These are phyloP conservation scores for Aspergillus neotritici DNA, from an alignment of 2,329 filamentous ascomycete species.

Conservation along the genomic window DNA sequence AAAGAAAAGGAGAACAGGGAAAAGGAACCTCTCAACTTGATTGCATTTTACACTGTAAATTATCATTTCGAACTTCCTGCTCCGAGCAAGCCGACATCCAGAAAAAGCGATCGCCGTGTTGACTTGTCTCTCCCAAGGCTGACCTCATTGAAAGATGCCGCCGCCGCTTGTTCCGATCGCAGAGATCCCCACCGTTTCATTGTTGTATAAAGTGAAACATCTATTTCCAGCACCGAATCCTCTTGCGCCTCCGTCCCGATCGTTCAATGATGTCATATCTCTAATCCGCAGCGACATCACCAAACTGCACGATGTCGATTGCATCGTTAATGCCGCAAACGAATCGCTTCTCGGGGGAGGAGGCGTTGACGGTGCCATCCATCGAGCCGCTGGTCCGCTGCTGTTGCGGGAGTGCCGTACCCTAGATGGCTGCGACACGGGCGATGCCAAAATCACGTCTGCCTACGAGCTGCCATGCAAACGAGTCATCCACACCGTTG, in stretches of 20 bases:
- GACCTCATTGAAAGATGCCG: slow-evolving; percentile 13
- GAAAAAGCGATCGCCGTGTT: too few species aligned
- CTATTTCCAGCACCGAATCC: slow-evolving; percentile 35
- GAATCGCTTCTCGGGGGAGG: slow-evolving; percentile 71
- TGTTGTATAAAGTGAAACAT: slow-evolving; percentile 59
- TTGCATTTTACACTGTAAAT: too few species aligned
- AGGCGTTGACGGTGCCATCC: slow-evolving; percentile 87
- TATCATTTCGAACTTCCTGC: too few species aligned
- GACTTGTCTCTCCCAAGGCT: too few species aligned
- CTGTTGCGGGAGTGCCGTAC: slow-evolving; percentile 66
- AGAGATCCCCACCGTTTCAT: slow-evolving; percentile 41
- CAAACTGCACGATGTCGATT: slow-evolving; percentile 61
- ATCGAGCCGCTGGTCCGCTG: slow-evolving; percentile 66
- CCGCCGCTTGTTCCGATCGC: slow-evolving; percentile 18
- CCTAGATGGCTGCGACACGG: slow-evolving; percentile 68
- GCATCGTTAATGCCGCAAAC: slow-evolving; percentile 94
- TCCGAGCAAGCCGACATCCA: too few species aligned
- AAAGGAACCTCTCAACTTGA: too few species aligned
- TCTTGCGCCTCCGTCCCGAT: slow-evolving; percentile 41
- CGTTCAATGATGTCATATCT: slow-evolving; percentile 52
- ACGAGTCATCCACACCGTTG: slow-evolving; percentile 85
- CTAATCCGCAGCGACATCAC: slow-evolving; percentile 77
- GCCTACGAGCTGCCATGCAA: slow-evolving; percentile 70
- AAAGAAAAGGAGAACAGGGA: too few species aligned
- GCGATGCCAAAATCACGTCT: slow-evolving; percentile 73